These are phyloP conservation scores for Aspergillus homomorphus DNA, from an alignment of 495 filamentous ascomycete species.

Conservation along the genomic window DNA sequence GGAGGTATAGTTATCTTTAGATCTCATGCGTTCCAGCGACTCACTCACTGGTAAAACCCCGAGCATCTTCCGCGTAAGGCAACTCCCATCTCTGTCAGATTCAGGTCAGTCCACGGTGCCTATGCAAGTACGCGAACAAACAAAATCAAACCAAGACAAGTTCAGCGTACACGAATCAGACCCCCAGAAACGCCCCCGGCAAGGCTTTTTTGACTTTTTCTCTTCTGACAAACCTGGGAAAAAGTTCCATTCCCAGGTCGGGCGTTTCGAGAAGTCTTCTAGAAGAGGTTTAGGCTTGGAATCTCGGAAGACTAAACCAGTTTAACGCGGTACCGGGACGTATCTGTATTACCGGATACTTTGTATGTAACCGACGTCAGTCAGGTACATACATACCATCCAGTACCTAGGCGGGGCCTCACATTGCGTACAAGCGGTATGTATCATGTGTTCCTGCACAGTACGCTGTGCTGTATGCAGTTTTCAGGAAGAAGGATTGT, in stretches of 20 bases:
- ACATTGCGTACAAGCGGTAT: background rate
- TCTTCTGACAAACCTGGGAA: background rate
- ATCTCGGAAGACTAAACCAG: background rate
- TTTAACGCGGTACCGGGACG: background rate
- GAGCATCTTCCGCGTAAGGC: no score
- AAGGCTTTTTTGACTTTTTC: background rate
- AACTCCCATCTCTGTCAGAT: no score
- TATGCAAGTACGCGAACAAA: background rate
- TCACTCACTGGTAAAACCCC: no score
- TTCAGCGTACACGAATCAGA: background rate
- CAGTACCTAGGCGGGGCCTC: background rate
- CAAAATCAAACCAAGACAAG: background rate
- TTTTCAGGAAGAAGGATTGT: background rate
- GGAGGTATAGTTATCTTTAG: no score
- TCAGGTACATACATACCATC: no score
- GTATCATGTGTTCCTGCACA: no score
- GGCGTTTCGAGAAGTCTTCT: conserved; percentile 1
- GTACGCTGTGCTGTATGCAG: background rate
- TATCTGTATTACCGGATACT: no score
- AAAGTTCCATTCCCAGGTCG: background rate
- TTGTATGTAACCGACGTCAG: no score
- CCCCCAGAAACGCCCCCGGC: background rate
- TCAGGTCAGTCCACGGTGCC: no score
- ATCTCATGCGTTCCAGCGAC: no score
- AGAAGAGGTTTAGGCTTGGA: background rate